Conservation (phyloP, 2,329 filamentous ascomycete genomes). For the Botrytis pseudocinerea region DNA sequence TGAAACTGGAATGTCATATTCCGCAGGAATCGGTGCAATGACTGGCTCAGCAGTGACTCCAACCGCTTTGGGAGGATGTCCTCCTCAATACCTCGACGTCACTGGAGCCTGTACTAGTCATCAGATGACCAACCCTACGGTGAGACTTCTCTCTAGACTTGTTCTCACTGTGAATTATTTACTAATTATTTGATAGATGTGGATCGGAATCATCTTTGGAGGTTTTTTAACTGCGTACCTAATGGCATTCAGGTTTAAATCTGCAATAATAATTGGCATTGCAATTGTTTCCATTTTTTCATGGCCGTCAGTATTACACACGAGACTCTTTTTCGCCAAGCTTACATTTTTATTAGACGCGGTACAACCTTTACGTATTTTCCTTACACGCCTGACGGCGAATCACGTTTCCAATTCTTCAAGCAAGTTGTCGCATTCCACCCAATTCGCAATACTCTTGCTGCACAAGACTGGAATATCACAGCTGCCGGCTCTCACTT, state of each 20-base stretch:
- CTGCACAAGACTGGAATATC: slow-evolving; percentile 67
- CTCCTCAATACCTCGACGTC: slow-evolving; percentile 52
- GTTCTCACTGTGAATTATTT: neutral
- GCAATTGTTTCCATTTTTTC: slow-evolving; percentile 70
- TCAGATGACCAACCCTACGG: slow-evolving; percentile 76
- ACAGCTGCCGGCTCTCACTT: slow-evolving; percentile 56
- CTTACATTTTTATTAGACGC: slow-evolving; percentile 47
- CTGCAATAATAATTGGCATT: slow-evolving; percentile 73
- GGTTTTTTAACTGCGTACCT: slow-evolving; percentile 78
- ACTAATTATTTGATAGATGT: slow-evolving; percentile 55
- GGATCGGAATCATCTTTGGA: slow-evolving; percentile 81
- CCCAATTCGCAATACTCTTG: slow-evolving; percentile 64
- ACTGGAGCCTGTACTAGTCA: slow-evolving; percentile 55
- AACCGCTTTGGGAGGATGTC: slow-evolving; percentile 74
- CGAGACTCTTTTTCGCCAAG: neutral
- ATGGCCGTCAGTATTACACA: slow-evolving; percentile 60
- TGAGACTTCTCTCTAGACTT: slow-evolving; percentile 37
- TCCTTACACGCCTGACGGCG: slow-evolving; percentile 62
- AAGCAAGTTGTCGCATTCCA: slow-evolving; percentile 71
- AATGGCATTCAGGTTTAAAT: slow-evolving; percentile 76
- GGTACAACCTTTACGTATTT: slow-evolving; percentile 72
- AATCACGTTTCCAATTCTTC: slow-evolving; percentile 70
- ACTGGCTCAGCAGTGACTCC: slow-evolving; percentile 70
- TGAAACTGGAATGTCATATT: slow-evolving; percentile 70
- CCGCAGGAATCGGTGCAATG: slow-evolving; percentile 74